These are phyloP conservation scores for Coemansia sp. DNA, from an alignment of 192 early-diverging fungal genomes.

Conservation along the genomic window DNA sequence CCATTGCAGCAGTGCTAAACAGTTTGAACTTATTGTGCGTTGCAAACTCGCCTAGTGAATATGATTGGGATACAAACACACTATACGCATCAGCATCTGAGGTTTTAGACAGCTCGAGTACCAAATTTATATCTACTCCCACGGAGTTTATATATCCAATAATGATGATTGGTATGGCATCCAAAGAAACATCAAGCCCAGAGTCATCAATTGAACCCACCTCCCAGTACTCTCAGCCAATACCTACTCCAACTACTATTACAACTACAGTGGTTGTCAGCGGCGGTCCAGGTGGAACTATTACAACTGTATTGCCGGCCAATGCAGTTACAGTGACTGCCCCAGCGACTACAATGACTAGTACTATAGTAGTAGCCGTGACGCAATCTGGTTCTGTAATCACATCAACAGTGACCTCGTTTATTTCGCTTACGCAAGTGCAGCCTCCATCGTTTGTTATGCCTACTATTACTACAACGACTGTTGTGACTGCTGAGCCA, in stretches of 20 bases:
- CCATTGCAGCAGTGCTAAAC: background rate
- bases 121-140: background rate
- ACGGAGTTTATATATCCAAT: background rate
- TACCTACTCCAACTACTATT: background rate
- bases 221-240: background rate
- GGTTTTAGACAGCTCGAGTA: background rate
- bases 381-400: background rate
- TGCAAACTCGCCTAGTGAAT: background rate
- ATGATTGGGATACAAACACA: background rate
- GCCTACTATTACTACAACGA: background rate
- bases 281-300: background rate
- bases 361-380: background rate
- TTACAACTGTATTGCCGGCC: background rate
- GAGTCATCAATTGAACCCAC: background rate
- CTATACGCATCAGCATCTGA: background rate
- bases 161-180: background rate
- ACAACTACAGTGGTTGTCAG: background rate
- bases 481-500: constrained; percentile 9
- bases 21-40: background rate
- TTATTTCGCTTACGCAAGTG: background rate
- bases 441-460: background rate
- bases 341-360: background rate
- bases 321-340: background rate
- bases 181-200: constrained; percentile 1
- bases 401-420: constrained; percentile 1